Evolutionary conservation across 257 asterid genomes (phyloP).

Genomic region (Solanum boliviense): DNA sequence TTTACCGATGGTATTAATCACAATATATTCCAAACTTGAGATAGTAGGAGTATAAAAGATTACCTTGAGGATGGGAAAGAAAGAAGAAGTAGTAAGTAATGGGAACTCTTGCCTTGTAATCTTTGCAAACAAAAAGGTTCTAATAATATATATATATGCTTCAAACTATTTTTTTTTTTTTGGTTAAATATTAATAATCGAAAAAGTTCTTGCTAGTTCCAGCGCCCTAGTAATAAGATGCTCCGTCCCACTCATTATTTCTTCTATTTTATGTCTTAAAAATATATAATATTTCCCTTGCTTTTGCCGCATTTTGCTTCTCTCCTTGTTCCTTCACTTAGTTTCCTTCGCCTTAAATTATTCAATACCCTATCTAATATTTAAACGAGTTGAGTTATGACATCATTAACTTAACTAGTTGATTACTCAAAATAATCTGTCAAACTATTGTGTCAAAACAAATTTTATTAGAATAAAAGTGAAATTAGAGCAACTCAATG

Average conservation of each 20-base stretch:
- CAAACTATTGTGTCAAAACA: background rate
- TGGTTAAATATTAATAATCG: background rate
- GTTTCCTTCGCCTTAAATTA: background rate
- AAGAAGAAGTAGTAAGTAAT: background rate
- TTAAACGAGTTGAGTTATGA: background rate
- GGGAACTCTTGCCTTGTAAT: slow-evolving; percentile 15
- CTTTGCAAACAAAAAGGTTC: slow-evolving; percentile 7
- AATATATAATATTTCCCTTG: slow-evolving; percentile 15
- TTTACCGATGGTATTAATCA: background rate
- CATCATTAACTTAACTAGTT: background rate
- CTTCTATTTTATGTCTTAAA: background rate
- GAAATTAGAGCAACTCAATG: too few relatives aligned
- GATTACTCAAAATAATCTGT: background rate
- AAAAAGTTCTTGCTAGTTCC: background rate
- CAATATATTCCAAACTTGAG: background rate
- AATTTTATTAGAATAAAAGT: background rate
- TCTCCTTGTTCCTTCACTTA: background rate
- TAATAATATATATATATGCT: background rate
- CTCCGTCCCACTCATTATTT: slow-evolving; percentile 37
- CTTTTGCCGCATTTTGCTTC: slow-evolving; percentile 32
- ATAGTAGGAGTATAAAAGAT: background rate
- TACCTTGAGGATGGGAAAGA: background rate
- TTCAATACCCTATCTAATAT: background rate
- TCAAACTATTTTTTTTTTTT: background rate
- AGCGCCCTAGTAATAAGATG: slow-evolving; percentile 25